A percentile compares a stretch with the other conserved stretches of the same genome.
Evolutionary conservation across 2,329 filamentous ascomycete species (phyloP).

Genomic region (Talaromyces rugulosus): DNA sequence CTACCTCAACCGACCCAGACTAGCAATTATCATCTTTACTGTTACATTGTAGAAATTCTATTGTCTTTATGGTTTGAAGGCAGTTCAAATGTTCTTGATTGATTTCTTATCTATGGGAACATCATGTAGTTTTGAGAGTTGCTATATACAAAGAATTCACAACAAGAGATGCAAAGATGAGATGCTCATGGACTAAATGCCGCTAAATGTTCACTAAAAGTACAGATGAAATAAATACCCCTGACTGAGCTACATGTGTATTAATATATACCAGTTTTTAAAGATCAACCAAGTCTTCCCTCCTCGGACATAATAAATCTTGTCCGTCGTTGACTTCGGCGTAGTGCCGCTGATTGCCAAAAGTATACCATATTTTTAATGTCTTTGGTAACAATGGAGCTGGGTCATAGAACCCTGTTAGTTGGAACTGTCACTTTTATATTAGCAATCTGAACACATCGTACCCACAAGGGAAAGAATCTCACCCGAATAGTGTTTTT

Average conservation of each 20-base stretch:
- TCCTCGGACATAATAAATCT: conserved; percentile 35
- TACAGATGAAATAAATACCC: background rate
- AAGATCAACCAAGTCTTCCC: conserved; percentile 23
- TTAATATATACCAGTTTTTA: background rate
- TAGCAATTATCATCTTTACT: background rate
- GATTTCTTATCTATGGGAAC: background rate
- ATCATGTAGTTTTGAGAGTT: background rate
- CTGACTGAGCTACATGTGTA: background rate
- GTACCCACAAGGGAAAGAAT: background rate
- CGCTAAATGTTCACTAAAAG: background rate
- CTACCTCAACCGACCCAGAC: background rate
- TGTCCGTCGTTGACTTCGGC: conserved; percentile 35
- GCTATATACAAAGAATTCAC: background rate
- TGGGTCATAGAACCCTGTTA: conserved; percentile 42
- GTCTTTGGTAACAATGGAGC: conserved; percentile 38
- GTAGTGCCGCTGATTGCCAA: conserved; percentile 34
- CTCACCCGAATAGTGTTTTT: conserved; percentile 31
- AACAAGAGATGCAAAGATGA: background rate
- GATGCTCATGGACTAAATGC: background rate
- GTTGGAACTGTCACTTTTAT: conserved; percentile 29
- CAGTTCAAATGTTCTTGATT: background rate
- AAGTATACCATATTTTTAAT: conserved; percentile 40
- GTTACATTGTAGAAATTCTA: background rate
- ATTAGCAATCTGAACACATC: conserved; percentile 16
- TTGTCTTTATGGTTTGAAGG: background rate